Base-by-base conservation (phyloP, 2,329 filamentous ascomycete genomes). In the Alternaria infectoria region DNA sequence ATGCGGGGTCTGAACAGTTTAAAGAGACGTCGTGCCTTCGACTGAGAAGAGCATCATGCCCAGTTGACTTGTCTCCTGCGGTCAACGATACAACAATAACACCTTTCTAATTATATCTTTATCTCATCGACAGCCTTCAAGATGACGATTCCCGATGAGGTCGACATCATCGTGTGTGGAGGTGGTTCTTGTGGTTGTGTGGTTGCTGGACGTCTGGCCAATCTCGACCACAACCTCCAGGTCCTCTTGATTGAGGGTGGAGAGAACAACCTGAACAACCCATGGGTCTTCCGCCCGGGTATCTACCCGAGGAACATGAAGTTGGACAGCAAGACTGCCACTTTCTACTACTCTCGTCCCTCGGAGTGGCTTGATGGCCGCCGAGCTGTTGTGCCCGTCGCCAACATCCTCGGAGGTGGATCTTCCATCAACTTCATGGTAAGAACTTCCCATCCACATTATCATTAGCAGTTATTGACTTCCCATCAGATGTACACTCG, bases 271-370 rank as follows among this genome's bases (percentile, higher is more conserved):
- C 79, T 92, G 62, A 93, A 93, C 82, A 92, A 93, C 76, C 90
- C 90, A 79, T 92, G 86, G 85, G 90, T 93, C 12, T 93, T 86
- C 81, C 88, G 90, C 6, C 91, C 90, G 3, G 91, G 89, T 58
- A 90, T 93, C 77, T 93, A 90, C 80, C 91, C 91, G n/a, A 83
- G 85, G 49, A 93, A 93, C 81, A 93, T 92, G 90, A 89, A 92
- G 80, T 77, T 92, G 63, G 90, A 93, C 84, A 93, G 90, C 70
- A 93, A 92, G 84, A 93, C 90, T 30, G 91, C 92, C 32, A 91
- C 90, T 0, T 94, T 94, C 80, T 95, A 94, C 76, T 88, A 93
- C 79, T 93, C 91, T 51, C 86, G 89, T 44, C 90, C 91, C 15
- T 92, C 90, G 0, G 87, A 91, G 79, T 91, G 87, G 84, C 87